These are phyloP conservation scores for Acanthamoeba culbertsoni DNA, from an alignment of 208 protist species.

Conservation along the genomic window DNA sequence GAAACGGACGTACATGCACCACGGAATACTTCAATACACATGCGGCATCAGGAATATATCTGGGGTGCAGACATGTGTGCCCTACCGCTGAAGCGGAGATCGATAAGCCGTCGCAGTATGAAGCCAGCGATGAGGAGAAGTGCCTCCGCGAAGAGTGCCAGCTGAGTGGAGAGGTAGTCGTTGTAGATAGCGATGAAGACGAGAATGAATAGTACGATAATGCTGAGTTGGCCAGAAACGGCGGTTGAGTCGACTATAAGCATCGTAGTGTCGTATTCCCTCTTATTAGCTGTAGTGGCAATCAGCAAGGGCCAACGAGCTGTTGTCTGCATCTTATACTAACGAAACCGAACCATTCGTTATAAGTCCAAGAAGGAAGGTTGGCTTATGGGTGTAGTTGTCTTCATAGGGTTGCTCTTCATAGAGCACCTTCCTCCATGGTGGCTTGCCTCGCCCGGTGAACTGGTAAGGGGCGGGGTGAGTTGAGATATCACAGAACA, in stretches of 20 bases:
- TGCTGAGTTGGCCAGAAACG: conserved; percentile 68
- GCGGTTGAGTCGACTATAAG: conserved; percentile 69
- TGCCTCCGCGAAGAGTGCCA: conserved; percentile 45
- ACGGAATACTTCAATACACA: not conserved
- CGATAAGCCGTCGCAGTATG: conserved; percentile 45
- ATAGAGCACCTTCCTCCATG: conserved; percentile 73
- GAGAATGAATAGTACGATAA: conserved; percentile 26
- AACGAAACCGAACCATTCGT: conserved; percentile 49
- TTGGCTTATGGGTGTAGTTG: conserved; percentile 71
- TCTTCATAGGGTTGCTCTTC: conserved; percentile 72
- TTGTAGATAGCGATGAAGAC: conserved; percentile 57
- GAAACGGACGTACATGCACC: not conserved
- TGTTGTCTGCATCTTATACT: too few relatives aligned
- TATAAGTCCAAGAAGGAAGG: conserved; percentile 67
- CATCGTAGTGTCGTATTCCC: conserved; percentile 68
- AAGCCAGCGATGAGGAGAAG: conserved; percentile 59
- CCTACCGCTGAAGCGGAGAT: conserved; percentile 60
- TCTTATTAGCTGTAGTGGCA: conserved; percentile 44
- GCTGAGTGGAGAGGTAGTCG: not conserved
- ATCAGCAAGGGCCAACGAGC: not conserved
- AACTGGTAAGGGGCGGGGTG: not conserved
- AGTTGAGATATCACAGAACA: not conserved
- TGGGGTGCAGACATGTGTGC: too few relatives aligned
- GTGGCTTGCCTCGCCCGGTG: not conserved
- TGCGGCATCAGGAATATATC: not conserved